Evolutionary conservation across 257 asterid species (phyloP), one percentile per base, ranked within the genome.

Genomic region (Penstemon newberryi): DNA sequence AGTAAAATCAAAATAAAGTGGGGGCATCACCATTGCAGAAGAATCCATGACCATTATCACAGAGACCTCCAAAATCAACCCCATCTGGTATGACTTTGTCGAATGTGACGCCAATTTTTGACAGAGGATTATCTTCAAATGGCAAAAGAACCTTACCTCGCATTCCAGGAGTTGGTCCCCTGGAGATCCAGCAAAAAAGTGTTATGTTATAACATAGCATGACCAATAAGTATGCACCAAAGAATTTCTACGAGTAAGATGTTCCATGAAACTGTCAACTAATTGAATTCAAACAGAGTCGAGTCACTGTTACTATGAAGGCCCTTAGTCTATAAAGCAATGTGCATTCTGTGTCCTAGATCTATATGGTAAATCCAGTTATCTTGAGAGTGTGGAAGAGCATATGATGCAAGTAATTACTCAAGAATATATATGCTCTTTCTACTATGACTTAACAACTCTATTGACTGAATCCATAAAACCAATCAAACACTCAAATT

Each of bases 21-120:
- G 78, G 33, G n/a, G 49, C 51, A 75, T 79, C 78, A 92, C 99
- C 97, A 65, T 85, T 85, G 87, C 99, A 93, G 80, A 93, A 93
- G 88, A 90, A 93, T 58, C 99, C 97, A 77, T 87, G 89, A 38
- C 87, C 94, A 58, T 66, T 82, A 63, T 80, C 96, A 71, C 99
- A 90, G 36, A 81, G 90, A 65, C 96, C 96, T 56, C 96, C 99
- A 10, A 93, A 81, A 81, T 93, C 95, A 74, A 85, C 91, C 55
- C 99, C 99, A 66, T 91, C 96, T 67, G 83, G 85, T 76, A 93
- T 63, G 37, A 84, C 76, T 75, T 83, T 85, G 82, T 93, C 97
- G 77, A 93, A 93, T 82, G 84, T 78, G 65, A 93, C 91, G 38
- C 99, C 99, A 75, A 93, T 83, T 81, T 93, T 93, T 15, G 97